Percentiles rank a stretch among this genome's conserved stretches.
These are phyloP conservation scores for Globisporangium carolinianum DNA, from an alignment of 352 stramenopile genomes.

Conservation along the genomic window DNA sequence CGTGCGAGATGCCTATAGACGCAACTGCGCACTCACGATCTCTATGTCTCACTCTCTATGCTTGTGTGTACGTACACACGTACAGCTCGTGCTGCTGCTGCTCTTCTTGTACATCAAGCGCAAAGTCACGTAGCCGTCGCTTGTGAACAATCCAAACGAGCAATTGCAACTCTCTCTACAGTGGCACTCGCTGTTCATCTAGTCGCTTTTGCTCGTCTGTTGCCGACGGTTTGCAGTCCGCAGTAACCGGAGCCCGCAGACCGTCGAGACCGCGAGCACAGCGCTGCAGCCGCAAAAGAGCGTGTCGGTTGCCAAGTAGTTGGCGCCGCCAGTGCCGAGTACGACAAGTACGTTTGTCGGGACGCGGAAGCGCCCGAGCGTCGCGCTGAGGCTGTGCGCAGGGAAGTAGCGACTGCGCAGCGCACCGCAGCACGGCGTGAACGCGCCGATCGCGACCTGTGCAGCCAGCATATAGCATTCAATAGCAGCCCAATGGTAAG, in stretches of 20 bases:
- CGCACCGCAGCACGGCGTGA: slow-evolving; percentile 49
- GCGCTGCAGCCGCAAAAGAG: slow-evolving; percentile 36
- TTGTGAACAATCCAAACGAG: neutral
- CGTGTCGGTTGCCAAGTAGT: slow-evolving; percentile 19
- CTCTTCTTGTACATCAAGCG: slow-evolving; percentile 51
- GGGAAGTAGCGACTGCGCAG: slow-evolving; percentile 44
- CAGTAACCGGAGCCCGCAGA: slow-evolving; percentile 23
- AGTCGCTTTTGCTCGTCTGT: too few relatives aligned
- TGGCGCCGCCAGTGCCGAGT: slow-evolving; percentile 35
- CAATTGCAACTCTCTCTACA: neutral
- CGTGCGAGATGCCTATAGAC: neutral
- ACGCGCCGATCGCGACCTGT: slow-evolving; percentile 45
- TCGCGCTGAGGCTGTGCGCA: slow-evolving; percentile 30
- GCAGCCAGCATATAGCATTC: neutral
- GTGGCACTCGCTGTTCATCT: too few relatives aligned
- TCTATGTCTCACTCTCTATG: neutral
- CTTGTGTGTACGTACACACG: neutral
- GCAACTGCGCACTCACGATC: neutral
- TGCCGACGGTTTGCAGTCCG: too few relatives aligned
- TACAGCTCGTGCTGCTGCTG: slow-evolving; percentile 36
- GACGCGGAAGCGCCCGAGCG: slow-evolving; percentile 43
- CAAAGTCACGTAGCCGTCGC: slow-evolving; percentile 30
- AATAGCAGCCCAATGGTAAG: too few relatives aligned
- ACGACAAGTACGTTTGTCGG: slow-evolving; percentile 64
- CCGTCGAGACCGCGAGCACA: slow-evolving; percentile 27